Percentiles rank a stretch among this genome's conserved stretches.
phyloP scores from a whole-genome alignment of 2,329 filamentous ascomycete species.

The Amphichorda felina region DNA sequence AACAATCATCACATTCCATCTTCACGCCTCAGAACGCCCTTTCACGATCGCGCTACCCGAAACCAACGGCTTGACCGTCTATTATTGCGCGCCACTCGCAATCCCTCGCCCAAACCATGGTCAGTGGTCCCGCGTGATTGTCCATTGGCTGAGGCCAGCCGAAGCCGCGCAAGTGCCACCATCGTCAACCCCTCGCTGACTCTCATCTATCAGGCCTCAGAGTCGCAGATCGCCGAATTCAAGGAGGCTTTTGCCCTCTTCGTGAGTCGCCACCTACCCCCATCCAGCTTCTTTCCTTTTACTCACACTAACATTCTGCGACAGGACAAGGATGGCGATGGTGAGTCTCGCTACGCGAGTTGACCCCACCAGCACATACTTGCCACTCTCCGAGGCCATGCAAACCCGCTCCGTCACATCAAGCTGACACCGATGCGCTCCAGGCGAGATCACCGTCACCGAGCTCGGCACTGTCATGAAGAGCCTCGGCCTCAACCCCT shows the following conservation, averaged over 20 bases:
- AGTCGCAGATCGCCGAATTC: conserved; percentile 10
- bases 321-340: conserved; percentile 47
- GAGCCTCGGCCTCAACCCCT: conserved; percentile 50
- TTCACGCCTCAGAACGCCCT: too few species aligned
- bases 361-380: not conserved
- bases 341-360: conserved; percentile 22
- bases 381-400: too few species aligned
- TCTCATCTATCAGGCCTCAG: conserved; percentile 1
- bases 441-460: conserved; percentile 49
- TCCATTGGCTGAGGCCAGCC: too few species aligned
- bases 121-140: too few species aligned
- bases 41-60: too few species aligned
- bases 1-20: too few species aligned
- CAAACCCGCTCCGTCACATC: too few species aligned
- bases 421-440: not conserved
- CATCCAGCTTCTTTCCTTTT: not conserved
- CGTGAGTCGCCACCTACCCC: conserved; percentile 7
- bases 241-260: conserved; percentile 13
- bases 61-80: too few species aligned
- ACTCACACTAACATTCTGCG: not conserved
- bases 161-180: too few species aligned
- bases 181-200: not conserved
- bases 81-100: too few species aligned
- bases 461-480: conserved; percentile 54
- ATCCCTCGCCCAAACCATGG: too few species aligned